Base-by-base conservation (phyloP, 2,329 filamentous ascomycete genomes). In the Ophiostoma fasciatum region DNA sequence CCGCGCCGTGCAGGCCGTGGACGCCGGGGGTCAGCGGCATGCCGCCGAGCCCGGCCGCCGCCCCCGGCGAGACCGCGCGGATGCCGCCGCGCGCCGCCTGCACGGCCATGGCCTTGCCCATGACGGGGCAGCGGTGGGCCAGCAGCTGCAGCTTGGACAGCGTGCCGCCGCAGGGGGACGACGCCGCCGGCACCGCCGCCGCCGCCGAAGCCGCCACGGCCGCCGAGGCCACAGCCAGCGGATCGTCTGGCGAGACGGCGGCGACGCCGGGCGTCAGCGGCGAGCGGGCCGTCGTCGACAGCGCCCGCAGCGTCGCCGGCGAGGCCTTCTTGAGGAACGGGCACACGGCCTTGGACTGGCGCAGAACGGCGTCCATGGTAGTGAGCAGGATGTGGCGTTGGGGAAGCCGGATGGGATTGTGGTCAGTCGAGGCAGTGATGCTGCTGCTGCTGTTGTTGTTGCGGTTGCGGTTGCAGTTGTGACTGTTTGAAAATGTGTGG, bases 111-210 rank as follows among this genome's bases (percentile, higher is more conserved):
- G 90, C 90, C 70, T 94, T 93, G 59, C 87, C 88, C 90, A 98
- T 98, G 59, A 98, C 80, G 40, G 90, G 90, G 71, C 90, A 98
- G 58, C 88, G 84, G 54, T 85, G 79, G 51, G 84, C 90, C 53
- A 93, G 76, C 48, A 90, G 75, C 66, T 96, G 90, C 51, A 98
- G 71, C 63, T 94, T 96, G 53, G 85, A 94, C 75, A 96, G 94
- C 60, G 83, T 84, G 51, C 87, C 84, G 47, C 87, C 88, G 51
- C 85, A 82, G 39, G 78, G 79, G 36, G 80, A 81, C 43, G 70
- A 50, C 14, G 38, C 8, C 7, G 28, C 19, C 12, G 26, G 33
- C 11, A 37, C 28, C 7, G 33, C 28, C 14, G 36, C 18, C 13
- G 34, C 10, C 7, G 36, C 25, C 11, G 38, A 21, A 1, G 32